These are phyloP conservation scores for Diaporthe velutina DNA, from an alignment of 2,329 filamentous ascomycete species.

Conservation along the genomic window DNA sequence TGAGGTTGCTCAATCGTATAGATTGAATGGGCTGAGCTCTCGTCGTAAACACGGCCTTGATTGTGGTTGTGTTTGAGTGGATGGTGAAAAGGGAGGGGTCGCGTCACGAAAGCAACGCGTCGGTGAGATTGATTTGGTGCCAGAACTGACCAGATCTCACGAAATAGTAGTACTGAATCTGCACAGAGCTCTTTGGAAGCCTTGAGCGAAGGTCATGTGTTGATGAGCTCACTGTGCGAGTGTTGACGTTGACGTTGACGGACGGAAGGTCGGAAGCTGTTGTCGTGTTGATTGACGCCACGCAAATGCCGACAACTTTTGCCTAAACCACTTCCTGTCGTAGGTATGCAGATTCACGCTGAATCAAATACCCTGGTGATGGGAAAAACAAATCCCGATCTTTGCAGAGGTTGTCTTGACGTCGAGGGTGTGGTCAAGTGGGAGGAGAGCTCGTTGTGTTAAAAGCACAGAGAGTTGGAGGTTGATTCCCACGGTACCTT, in stretches of 20 bases:
- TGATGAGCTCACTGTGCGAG: conserved; percentile 16
- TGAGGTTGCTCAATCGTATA: neutral
- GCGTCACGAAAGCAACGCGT: conserved; percentile 14
- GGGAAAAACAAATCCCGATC: neutral
- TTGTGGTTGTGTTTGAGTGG: neutral
- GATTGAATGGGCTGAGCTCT: neutral
- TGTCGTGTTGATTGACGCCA: neutral
- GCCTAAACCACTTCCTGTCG: neutral
- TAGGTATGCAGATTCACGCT: neutral
- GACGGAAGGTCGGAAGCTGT: neutral
- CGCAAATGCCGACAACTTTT: neutral
- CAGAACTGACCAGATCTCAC: neutral
- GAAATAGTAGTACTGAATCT: neutral
- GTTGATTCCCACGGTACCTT: neutral
- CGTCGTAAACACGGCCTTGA: neutral
- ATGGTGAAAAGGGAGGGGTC: neutral
- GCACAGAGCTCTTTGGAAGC: neutral
- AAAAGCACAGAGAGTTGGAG: neutral
- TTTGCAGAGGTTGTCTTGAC: neutral
- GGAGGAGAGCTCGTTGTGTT: neutral
- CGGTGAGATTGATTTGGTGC: neutral
- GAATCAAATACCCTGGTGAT: neutral
- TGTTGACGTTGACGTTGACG: conserved; percentile 15
- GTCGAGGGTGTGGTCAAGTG: neutral
- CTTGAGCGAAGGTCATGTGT: neutral